phyloP scores from a whole-genome alignment of 2,329 filamentous ascomycete genomes.

The Diaporthe capsici region DNA sequence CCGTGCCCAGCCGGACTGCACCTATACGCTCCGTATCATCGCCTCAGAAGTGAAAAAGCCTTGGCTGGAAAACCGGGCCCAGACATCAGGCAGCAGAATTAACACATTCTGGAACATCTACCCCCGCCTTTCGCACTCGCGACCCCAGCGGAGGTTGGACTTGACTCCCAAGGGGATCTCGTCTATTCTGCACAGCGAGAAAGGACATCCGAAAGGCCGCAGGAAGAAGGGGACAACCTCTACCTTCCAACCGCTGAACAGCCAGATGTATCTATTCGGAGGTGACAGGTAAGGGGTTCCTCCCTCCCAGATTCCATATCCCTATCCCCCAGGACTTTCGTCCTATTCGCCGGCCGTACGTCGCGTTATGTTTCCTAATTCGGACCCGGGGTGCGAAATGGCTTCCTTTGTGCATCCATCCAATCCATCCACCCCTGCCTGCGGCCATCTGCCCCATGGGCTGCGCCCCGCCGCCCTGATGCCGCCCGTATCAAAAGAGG shows the following conservation, averaged over 20 bases:
- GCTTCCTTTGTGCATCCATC: constrained; percentile 1
- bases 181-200: not conserved
- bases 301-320: not conserved
- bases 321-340: not conserved
- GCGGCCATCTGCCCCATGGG: not conserved
- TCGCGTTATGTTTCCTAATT: constrained; percentile 10
- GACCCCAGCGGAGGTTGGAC: not conserved
- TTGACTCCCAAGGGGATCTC: not conserved
- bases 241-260: not conserved
- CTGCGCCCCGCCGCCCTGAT: not conserved
- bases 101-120: not conserved
- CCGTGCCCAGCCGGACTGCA: constrained; percentile 4
- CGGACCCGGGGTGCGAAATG: not conserved
- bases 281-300: constrained; percentile 39
- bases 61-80: constrained; percentile 21
- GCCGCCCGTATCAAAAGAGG: not conserved
- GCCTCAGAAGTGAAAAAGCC: constrained; percentile 7
- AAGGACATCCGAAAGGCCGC: constrained; percentile 20
- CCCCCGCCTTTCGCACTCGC: not conserved
- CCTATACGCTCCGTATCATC: not conserved
- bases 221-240: not conserved
- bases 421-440: constrained; percentile 1
- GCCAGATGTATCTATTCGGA: constrained; percentile 41
- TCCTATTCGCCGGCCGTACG: not conserved
- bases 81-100: constrained; percentile 33